phyloP scores from a whole-genome alignment of 2,329 filamentous ascomycete species.

The Alternaria sp. region DNA sequence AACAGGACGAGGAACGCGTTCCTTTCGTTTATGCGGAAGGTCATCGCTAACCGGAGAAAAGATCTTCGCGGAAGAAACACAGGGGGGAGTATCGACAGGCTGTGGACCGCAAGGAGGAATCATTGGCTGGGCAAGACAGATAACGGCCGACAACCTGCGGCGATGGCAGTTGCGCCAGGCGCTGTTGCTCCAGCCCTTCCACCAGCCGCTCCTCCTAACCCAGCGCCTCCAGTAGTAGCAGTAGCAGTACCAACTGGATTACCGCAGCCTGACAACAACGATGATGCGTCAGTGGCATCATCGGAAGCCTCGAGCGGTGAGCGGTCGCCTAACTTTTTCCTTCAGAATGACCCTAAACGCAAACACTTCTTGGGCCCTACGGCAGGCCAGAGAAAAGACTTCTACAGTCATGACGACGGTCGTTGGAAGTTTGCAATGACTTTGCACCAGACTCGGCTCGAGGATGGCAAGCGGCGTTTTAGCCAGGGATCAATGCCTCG shows the following conservation, averaged over 20 bases:
- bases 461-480: not conserved
- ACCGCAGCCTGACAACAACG: not conserved
- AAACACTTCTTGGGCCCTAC: not conserved
- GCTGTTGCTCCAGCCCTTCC: not conserved
- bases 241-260: not conserved
- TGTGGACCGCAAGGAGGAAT: too few species aligned
- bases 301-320: not conserved
- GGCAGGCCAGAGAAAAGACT: not conserved
- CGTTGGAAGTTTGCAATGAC: not conserved
- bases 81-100: too few species aligned
- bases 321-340: not conserved
- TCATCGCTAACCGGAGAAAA: too few species aligned
- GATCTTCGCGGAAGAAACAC: too few species aligned
- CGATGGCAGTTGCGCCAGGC: not conserved
- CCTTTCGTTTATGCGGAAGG: too few species aligned
- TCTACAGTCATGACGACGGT: not conserved
- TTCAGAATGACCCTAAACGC: not conserved
- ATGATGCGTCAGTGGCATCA: not conserved
- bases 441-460: not conserved
- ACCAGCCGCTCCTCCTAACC: too few species aligned
- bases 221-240: not conserved
- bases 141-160: not conserved
- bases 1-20: too few species aligned
- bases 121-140: too few species aligned
- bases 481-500: not conserved